Base-by-base conservation (phyloP, 495 filamentous ascomycete genomes). In the Penicillium odoratum region DNA sequence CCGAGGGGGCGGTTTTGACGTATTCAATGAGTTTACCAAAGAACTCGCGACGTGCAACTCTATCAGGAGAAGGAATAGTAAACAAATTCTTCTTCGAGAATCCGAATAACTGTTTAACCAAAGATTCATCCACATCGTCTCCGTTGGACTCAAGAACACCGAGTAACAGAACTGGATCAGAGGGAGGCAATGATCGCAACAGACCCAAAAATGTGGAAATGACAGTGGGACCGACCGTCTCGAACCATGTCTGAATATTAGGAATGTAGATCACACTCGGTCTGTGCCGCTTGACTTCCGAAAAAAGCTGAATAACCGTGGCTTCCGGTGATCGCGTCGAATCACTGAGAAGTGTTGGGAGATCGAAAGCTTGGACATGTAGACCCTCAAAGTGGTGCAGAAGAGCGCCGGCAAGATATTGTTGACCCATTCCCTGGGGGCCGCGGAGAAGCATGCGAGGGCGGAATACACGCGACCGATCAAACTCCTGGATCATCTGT, bases 231-330 rank as follows among this genome's bases (percentile, higher is more conserved):
- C 78, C 75, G 11, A 97, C 73, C 26, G 85, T 91, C 8, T 78
- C 71, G 63, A 88, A 91, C 95, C 95, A 98, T 33, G 84, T 76
- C 47, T 97, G 90, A 58, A 97, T 83, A 60, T 89, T 86, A 0
- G 95, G 94, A 48, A 98, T 88, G 75, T 89, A 98, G 55, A 98
- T 96, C 25, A 98, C 90, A 73, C 92, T 93, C 8, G 95, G 94
- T 72, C 95, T 97, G 62, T 97, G 92, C 42, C 93, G 85, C 67
- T 90, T 90, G 13, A 95, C 90, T 74, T 98, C 94, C 0, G 88
- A 81, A 68, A 98, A 98, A 1, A 93, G 78, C 62, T 92, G 88
- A 26, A 96, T 90, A 42, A 98, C 83, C 18, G 91, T 86, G 61
- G 92, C 86, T 77, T 98, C 94, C 3, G 90, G 79, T 5, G 89